Conservation (phyloP, 305 asterid species). For the Euphrasia arctica region DNA sequence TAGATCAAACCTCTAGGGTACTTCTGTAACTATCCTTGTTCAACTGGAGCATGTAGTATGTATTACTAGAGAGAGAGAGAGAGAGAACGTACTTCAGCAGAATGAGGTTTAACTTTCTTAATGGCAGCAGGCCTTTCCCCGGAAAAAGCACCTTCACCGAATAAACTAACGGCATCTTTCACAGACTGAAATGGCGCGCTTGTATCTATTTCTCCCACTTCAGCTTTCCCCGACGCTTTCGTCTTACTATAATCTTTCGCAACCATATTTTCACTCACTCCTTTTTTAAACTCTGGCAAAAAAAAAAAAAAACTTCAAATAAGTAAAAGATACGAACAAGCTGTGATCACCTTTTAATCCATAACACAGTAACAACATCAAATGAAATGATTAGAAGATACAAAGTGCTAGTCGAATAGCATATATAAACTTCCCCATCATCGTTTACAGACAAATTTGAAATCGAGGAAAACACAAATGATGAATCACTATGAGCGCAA, state of each 20-base stretch:
- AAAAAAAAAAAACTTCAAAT: background rate
- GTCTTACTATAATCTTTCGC: slow-evolving; percentile 52
- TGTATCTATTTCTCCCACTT: slow-evolving; percentile 77
- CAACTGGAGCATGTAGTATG: background rate
- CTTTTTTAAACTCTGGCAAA: slow-evolving; percentile 22
- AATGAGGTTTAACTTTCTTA: slow-evolving; percentile 55
- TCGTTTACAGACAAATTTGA: background rate
- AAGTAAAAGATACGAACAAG: background rate
- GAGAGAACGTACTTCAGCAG: slow-evolving; percentile 48
- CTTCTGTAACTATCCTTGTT: background rate
- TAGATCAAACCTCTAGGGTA: background rate
- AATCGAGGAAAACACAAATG: slow-evolving; percentile 1
- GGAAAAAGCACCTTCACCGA: slow-evolving; percentile 77
- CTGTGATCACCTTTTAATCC: background rate
- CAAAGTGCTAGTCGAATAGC: background rate
- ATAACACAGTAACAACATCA: background rate
- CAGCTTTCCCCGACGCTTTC: slow-evolving; percentile 51
- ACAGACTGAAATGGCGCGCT: slow-evolving; percentile 85
- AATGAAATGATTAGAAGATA: background rate
- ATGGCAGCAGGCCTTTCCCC: slow-evolving; percentile 57
- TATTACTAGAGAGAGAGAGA: background rate
- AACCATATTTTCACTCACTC: slow-evolving; percentile 42
- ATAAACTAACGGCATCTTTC: slow-evolving; percentile 74
- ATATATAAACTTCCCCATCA: background rate
- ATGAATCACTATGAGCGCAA: background rate